Base-by-base conservation (phyloP, 768 basidiomycete genomes). In the Tephrocybe sp. region DNA sequence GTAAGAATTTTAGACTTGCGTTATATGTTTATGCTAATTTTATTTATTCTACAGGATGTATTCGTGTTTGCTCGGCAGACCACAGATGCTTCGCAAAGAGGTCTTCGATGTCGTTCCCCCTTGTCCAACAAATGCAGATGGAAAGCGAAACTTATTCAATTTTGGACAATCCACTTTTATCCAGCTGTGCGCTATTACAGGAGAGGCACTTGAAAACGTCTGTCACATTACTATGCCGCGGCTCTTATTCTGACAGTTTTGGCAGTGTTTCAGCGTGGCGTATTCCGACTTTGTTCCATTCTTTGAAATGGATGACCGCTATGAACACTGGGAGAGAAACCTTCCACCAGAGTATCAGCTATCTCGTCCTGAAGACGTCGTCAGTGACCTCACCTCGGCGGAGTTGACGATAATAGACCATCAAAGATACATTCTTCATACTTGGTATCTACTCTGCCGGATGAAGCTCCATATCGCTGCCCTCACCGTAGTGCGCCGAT, bases 401-500 rank as follows among this genome's bases (percentile, higher is more conserved):
- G 73, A 76, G 32, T 57, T 65, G 16, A 52, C 61, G 41, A 62
- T 63, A 11, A 56, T 71, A n/a, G 57, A 68, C 11, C 73, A 68
- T 33, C 76, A 79, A 53, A 62, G 74, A 30, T 72, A 75, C 56
- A 69, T 67, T 13, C 67, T 79, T 22, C 68, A 72, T 19, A 75
- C 71, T 11, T 78, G 76, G 75, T 78, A 75, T 56, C 65, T 77
- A 22, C 66, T 72, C 20, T 70, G 63, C 8, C 70, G 76, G 32
- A 65, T 75, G 51, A 78, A 76, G 52, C 60, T 82, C 3, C 72
- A 74, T 57, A 64, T 77, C 16, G 67, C 73, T 7, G 72, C 71
- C 36, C 65, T 72, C 19, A 74, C 69, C 54, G 69, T 69, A 50
- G 56, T 64, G 48, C 62, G 61, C 43, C 60, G 59, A n/a, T 49